Base-by-base conservation (phyloP, 305 asterid genomes). In the Rubia occidens region DNA sequence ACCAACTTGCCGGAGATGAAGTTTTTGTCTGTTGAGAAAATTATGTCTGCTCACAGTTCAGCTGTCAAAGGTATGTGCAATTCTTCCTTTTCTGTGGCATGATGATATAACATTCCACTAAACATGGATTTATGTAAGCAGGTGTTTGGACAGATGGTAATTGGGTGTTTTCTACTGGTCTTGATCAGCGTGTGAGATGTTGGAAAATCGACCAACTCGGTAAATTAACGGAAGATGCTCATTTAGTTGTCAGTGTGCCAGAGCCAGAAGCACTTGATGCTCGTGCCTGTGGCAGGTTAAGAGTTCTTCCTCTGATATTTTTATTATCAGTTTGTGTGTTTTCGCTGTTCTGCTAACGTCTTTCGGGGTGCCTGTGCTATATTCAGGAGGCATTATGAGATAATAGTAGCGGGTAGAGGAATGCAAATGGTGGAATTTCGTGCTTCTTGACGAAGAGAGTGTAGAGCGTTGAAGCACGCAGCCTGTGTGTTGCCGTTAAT, bases 341-440 rank as follows among this genome's bases (percentile, higher is more conserved):
- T 59, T 29, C 20, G 5, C 8, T 43, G 54, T 29, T 21, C 13
- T 15, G 29, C 32, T 54, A 35, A n/a, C 14, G 10, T 35, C 10
- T 47, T 37, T 29, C 32, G 3, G 6, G 68, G 56, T 66, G 54
- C 1, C 8, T 47, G 7, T 68, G 64, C 47, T 18, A 32, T 64
- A 70, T 73, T 59, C 91, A 93, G 97, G 85, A 72, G 83, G 79
- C 79, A 70, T 80, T 93, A 88, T 86, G 86, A 83, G 88, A 88
- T 93, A 69, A 88, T 85, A 70, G 96, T 93, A n/a, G 95, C 95
- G 70, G 98, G 98, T 75, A 85, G 98, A 80, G 98, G 98, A 76
- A 87, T 93, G 90, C 97, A 93, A 79, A 88, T 87, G 88, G 79
- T 90, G 47, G 90, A 87, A 71, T 88, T 93, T 74, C 47, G 71